Percentiles rank a stretch among this genome's conserved stretches.
Conservation (phyloP, 148 eudicot genomes). For the Diospyros kaki region DNA sequence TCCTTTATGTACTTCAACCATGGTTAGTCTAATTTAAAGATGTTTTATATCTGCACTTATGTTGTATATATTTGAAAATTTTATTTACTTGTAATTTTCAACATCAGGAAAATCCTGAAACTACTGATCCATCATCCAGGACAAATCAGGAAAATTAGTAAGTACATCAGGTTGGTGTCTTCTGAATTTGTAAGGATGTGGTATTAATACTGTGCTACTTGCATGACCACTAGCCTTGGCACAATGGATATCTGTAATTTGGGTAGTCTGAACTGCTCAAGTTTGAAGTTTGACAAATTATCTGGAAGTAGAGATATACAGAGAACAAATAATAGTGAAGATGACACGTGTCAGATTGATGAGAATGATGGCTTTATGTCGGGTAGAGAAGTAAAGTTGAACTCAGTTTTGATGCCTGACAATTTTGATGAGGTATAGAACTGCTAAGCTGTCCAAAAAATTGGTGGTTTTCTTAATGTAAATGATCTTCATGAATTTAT, state of each 20-base stretch:
- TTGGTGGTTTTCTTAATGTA: not conserved
- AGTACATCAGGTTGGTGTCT: conserved; percentile 14
- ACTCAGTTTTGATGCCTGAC: conserved; percentile 13
- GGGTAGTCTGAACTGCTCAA: conserved; percentile 28
- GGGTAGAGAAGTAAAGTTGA: conserved; percentile 17
- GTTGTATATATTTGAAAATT: too few relatives aligned
- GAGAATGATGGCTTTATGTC: conserved; percentile 29
- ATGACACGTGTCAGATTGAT: conserved; percentile 48
- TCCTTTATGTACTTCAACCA: conserved; percentile 16
- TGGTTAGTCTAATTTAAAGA: conserved; percentile 19
- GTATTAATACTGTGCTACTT: conserved; percentile 9
- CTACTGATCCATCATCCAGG: conserved; percentile 13
- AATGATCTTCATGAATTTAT: not conserved
- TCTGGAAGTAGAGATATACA: conserved; percentile 16
- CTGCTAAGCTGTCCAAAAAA: not conserved
- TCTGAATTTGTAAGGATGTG: conserved; percentile 13
- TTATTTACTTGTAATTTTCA: too few relatives aligned
- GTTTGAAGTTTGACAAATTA: conserved; percentile 9
- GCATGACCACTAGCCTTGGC: conserved; percentile 24
- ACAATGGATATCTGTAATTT: conserved; percentile 27
- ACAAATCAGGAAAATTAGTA: conserved; percentile 24
- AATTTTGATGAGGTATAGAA: conserved; percentile 25
- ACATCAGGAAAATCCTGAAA: conserved; percentile 26
- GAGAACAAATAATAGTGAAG: conserved; percentile 25
- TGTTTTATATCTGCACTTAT: not conserved